phyloP scores from a whole-genome alignment of 352 stramenopile species.

The Globisporangium nodosum region DNA sequence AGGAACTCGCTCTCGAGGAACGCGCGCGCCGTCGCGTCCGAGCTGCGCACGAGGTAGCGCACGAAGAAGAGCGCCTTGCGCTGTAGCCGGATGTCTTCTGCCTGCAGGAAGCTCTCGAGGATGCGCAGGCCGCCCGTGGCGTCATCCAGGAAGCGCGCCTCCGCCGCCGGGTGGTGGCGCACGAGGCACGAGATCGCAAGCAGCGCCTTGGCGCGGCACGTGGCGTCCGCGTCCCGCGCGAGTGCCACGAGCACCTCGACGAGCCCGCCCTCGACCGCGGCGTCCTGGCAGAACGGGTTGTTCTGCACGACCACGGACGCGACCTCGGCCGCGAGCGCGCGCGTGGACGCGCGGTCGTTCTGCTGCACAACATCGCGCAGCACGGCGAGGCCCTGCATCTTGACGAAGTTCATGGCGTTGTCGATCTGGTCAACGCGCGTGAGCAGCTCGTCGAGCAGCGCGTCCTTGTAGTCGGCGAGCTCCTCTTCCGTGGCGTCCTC shows the following conservation, averaged over 20 bases:
- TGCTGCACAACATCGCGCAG: conserved; percentile 57
- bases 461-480: conserved; percentile 75
- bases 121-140: conserved; percentile 53
- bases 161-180: conserved; percentile 55
- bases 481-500: conserved; percentile 49
- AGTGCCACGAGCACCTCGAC: conserved; percentile 65
- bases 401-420: conserved; percentile 85
- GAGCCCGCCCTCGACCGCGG: conserved; percentile 48
- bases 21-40: conserved; percentile 38
- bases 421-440: conserved; percentile 85
- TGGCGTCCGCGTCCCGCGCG: conserved; percentile 45
- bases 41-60: conserved; percentile 70
- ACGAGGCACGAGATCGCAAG: conserved; percentile 82
- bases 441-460: conserved; percentile 78
- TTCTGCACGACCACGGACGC: conserved; percentile 83
- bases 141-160: conserved; percentile 52
- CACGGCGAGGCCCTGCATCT: conserved; percentile 66
- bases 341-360: conserved; percentile 40
- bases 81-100: conserved; percentile 59
- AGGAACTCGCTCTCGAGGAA: conserved; percentile 42
- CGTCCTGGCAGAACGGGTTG: conserved; percentile 79
- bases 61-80: conserved; percentile 83
- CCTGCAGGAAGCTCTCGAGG: conserved; percentile 47
- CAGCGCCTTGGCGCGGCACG: conserved; percentile 71
- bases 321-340: conserved; percentile 70